Evolutionary conservation across 1,139 yeast genomes (phyloP), one percentile per base, ranked within the genome.

Genomic region (Candida frijolesensis): DNA sequence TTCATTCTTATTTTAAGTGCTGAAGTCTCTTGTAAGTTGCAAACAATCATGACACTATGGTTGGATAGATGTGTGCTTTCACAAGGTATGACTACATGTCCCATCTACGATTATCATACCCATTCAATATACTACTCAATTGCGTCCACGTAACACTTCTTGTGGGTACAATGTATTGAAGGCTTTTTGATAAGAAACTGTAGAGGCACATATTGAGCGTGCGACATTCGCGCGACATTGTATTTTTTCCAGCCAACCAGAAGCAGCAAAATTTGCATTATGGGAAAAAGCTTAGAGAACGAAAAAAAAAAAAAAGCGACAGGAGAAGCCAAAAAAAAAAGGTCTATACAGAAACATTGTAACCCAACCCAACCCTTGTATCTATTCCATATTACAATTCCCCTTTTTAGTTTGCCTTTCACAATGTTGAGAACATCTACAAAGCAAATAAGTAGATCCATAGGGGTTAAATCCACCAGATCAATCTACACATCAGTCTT

Each of bases 401-500:
- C 29, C 10, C 15, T 29, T 18, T 4, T 12, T 37, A 19, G 14
- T 22, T 12, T 12, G 5, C 11, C 6, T 19, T 14, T 15, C 29
- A 39, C 44, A 46, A 71, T 72, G 76, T 68, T 71, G 60, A 70
- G 70, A 65, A 56, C 57, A 44, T 49, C 60, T 30, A 41, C 61
- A 42, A 63, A 54, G 53, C 62, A 66, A 43, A 54, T 60, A 43
- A 50, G 60, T 48, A 60, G 54, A 51, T 57, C 52, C 45, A 52
- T 55, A 32, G 66, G 66, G 48, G 11, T 19, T 11, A 38, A n/a
- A 19, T 12, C 52, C 61, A 6, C 40, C 9, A 42, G 81, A 62
- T 58, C 71, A 50, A 54, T 76, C 53, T 71, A 74, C 60, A 73
- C 79, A 15, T 71, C 80, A 25, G 76, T 72, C 41, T 68, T 76